A percentile compares a stretch with the other conserved stretches of the same genome.
Conservation (phyloP, 2,329 filamentous ascomycete genomes). For the Colletotrichum paranaense region DNA sequence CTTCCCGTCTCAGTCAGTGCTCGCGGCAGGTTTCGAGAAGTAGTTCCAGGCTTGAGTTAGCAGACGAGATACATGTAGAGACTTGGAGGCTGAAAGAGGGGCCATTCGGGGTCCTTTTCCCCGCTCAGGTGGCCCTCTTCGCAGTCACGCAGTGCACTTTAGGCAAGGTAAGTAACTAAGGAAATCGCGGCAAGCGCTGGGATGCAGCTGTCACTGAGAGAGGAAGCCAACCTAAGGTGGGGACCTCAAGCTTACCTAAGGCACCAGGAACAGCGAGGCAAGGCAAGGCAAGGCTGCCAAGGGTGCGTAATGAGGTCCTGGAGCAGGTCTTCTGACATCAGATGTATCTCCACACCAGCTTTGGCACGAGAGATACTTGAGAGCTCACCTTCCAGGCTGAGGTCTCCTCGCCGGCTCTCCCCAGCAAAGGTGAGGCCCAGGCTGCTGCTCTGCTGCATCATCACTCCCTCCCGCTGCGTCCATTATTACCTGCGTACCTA, state of each 20-base stretch:
- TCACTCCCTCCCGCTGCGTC: slow-evolving; percentile 9
- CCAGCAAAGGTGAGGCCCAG: slow-evolving; percentile 25
- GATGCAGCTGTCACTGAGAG: slow-evolving; percentile 17
- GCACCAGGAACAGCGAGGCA: not conserved
- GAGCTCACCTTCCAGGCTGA: not conserved
- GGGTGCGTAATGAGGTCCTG: slow-evolving; percentile 10
- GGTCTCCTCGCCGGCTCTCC: slow-evolving; percentile 14
- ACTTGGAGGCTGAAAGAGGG: slow-evolving; percentile 3
- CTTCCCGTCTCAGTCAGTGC: not conserved
- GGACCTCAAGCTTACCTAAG: not conserved
- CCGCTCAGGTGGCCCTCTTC: not conserved
- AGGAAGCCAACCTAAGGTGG: not conserved
- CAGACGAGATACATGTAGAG: not conserved
- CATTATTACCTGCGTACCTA: too few relatives aligned
- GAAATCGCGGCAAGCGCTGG: slow-evolving; percentile 1
- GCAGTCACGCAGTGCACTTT: not conserved
- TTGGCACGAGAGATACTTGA: not conserved
- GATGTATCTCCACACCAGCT: not conserved
- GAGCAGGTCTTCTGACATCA: not conserved
- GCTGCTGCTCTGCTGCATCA: slow-evolving; percentile 33
- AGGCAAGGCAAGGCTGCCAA: slow-evolving; percentile 25
- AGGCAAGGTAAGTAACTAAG: not conserved
- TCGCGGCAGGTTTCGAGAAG: not conserved
- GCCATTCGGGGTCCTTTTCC: not conserved
- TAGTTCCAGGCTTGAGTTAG: not conserved